These are phyloP conservation scores for Wallacemonas sp. DNA, from an alignment of 208 protist species.

Conservation along the genomic window DNA sequence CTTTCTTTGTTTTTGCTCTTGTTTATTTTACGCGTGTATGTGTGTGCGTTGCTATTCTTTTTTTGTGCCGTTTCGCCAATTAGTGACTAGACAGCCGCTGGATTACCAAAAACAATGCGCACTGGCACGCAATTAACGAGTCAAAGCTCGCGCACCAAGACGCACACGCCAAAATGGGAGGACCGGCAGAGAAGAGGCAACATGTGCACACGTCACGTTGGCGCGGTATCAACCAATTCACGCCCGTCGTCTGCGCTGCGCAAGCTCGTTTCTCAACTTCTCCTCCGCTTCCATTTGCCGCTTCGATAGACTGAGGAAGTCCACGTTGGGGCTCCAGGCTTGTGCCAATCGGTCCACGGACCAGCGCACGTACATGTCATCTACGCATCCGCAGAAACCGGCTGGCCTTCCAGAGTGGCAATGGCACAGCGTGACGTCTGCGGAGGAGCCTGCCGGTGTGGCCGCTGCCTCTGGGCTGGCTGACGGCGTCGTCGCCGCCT, in stretches of 20 bases:
- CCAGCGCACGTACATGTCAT: constrained; percentile 89
- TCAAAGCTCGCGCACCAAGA: too few relatives aligned
- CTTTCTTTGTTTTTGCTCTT: too few relatives aligned
- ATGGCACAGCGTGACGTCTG: constrained; percentile 38
- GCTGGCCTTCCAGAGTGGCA: constrained; percentile 59
- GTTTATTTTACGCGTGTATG: too few relatives aligned
- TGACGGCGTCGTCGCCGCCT: neutral
- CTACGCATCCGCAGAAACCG: constrained; percentile 85
- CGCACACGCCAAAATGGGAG: too few relatives aligned
- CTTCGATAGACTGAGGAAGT: constrained; percentile 57
- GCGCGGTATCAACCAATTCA: neutral
- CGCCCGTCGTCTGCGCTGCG: neutral
- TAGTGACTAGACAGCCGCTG: too few relatives aligned
- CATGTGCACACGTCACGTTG: neutral
- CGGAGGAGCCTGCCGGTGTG: neutral
- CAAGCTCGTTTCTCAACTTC: constrained; percentile 13
- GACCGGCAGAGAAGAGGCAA: too few relatives aligned
- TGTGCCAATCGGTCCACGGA: constrained; percentile 61
- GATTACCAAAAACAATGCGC: too few relatives aligned
- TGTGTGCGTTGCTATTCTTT: too few relatives aligned
- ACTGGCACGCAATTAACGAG: too few relatives aligned
- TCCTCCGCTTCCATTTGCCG: constrained; percentile 24
- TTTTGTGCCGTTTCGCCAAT: too few relatives aligned
- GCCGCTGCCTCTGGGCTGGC: neutral
- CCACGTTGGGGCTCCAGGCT: constrained; percentile 59